Evolutionary conservation across 352 stramenopile genomes (phyloP).

Genomic region (Phytophthora megakarya): DNA sequence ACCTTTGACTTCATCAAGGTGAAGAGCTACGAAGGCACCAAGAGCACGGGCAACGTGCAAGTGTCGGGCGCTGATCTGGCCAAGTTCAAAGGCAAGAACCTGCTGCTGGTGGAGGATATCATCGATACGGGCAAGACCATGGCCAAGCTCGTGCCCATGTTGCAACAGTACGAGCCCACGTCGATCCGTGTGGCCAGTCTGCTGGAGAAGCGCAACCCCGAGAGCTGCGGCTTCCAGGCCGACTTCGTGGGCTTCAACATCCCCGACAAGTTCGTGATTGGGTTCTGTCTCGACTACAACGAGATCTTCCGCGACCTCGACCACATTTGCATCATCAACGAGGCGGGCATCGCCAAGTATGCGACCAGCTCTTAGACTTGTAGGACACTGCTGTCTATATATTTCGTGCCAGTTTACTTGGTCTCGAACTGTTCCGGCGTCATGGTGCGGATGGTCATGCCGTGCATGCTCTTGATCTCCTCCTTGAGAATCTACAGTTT

Average conservation of each 20-base stretch:
- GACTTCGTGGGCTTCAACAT: slow-evolving; percentile 97
- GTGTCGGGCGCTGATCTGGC: slow-evolving; percentile 86
- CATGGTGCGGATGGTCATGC: slow-evolving; percentile 81
- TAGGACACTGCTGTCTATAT: slow-evolving; percentile 23
- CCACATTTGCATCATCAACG: slow-evolving; percentile 96
- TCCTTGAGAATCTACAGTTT: slow-evolving; percentile 68
- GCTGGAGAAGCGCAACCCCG: slow-evolving; percentile 93
- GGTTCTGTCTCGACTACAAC: slow-evolving; percentile 98
- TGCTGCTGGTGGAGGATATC: slow-evolving; percentile 98
- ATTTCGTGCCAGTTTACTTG: slow-evolving; percentile 51
- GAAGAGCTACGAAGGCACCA: slow-evolving; percentile 94
- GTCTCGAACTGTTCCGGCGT: slow-evolving; percentile 76
- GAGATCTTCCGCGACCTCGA: slow-evolving; percentile 95
- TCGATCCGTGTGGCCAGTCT: slow-evolving; percentile 92
- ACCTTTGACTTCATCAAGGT: slow-evolving; percentile 95
- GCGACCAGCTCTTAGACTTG: slow-evolving; percentile 49
- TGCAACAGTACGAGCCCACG: slow-evolving; percentile 78
- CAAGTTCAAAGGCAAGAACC: slow-evolving; percentile 90
- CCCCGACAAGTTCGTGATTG: slow-evolving; percentile 95
- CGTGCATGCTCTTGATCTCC: slow-evolving; percentile 89
- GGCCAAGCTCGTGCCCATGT: slow-evolving; percentile 87
- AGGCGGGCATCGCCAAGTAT: slow-evolving; percentile 91
- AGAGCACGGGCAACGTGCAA: slow-evolving; percentile 92
- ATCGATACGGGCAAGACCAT: slow-evolving; percentile 97
- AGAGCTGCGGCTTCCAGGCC: slow-evolving; percentile 89